Percentiles rank a stretch among this genome's conserved stretches.
Evolutionary conservation across 805 yeast species (phyloP).

Genomic region (Zygosaccharomyces kombuchaensis): DNA sequence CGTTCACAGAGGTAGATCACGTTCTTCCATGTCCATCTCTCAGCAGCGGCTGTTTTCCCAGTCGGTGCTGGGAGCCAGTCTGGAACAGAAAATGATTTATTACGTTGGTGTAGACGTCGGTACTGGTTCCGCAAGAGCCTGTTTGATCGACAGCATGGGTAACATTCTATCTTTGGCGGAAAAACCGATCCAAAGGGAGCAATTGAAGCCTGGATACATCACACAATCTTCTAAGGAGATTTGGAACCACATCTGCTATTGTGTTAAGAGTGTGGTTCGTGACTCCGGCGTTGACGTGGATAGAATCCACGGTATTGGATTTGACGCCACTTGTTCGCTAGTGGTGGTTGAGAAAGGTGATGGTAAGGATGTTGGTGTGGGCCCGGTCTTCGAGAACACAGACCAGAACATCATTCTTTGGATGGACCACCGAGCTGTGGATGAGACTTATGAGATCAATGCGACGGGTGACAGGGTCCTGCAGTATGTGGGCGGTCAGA

Average conservation of each 20-base stretch:
- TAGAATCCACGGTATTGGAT: slow-evolving; percentile 81
- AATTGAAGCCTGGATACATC: slow-evolving; percentile 65
- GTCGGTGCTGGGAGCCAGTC: slow-evolving; percentile 19
- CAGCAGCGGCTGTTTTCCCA: slow-evolving; percentile 25
- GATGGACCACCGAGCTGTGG: slow-evolving; percentile 97
- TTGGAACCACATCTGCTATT: slow-evolving; percentile 82
- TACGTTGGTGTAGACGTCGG: slow-evolving; percentile 92
- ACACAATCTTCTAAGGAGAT: slow-evolving; percentile 89
- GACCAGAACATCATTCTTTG: slow-evolving; percentile 85
- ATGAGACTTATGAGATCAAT: slow-evolving; percentile 77
- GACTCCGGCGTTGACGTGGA: slow-evolving; percentile 70
- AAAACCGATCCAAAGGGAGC: slow-evolving; percentile 72
- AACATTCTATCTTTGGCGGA: slow-evolving; percentile 75
- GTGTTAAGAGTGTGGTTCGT: slow-evolving; percentile 68
- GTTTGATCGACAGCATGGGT: slow-evolving; percentile 79
- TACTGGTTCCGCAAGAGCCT: slow-evolving; percentile 97
- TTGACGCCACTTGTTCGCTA: slow-evolving; percentile 95
- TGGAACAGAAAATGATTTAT: slow-evolving; percentile 28
- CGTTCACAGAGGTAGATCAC: slow-evolving; percentile 19
- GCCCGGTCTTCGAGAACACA: slow-evolving; percentile 75
- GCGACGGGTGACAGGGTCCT: slow-evolving; percentile 72
- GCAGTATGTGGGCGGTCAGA: slow-evolving; percentile 92
- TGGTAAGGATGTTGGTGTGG: slow-evolving; percentile 78
- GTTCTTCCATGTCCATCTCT: slow-evolving; percentile 23
- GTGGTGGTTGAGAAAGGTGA: slow-evolving; percentile 67